Evolutionary conservation across 2,329 filamentous ascomycete species (phyloP), one percentile per base, ranked within the genome.

Genomic region (Alternaria ventricosa): DNA sequence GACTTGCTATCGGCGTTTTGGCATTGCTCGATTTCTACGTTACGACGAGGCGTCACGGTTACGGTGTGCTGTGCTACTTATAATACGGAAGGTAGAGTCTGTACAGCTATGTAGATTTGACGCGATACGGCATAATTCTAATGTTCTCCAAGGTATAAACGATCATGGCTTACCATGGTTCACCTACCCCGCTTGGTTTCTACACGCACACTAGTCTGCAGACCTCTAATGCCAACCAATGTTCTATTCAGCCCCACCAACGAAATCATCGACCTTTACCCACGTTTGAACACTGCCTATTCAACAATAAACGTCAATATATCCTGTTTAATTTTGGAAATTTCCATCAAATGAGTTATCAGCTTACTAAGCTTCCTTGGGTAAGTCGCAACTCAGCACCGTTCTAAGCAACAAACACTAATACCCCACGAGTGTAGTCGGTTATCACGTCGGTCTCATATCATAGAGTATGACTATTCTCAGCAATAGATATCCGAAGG

Each of bases 371-470:
- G 41, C 50, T 18, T 41, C 36, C 36, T 41, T 41, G 36, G 36
- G 36, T 41, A 41, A 41, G 36, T 41, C n/a, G 36, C 36, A 18
- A 41, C 36, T 41, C 36, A 41, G 1, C 0, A 41, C 1, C 36
- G 36, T 41, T 41, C 36, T 41, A 10, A 18, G 36, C 0, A 41
- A 41, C 2, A 3, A 41, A 41, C n/a, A n/a, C 36, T 41, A 41
- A 41, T 41, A 41, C 36, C 36, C 36, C 36, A 41, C 36, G 6
- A 41, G 75, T 77, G 74, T 77, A 77, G 75, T 76, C 67, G 75
- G 74, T 77, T 76, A 76, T 77, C 73, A 77, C 74, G 75, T 77
- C 69, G 75, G 75, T 77, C 75, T 77, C 75, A 77, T 76, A 76
- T 64, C 58, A 53, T 54, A 63, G 61, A 23, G 61, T 75, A 72